Conservation (phyloP, 495 filamentous ascomycete species). For the Penicillium odoratum region DNA sequence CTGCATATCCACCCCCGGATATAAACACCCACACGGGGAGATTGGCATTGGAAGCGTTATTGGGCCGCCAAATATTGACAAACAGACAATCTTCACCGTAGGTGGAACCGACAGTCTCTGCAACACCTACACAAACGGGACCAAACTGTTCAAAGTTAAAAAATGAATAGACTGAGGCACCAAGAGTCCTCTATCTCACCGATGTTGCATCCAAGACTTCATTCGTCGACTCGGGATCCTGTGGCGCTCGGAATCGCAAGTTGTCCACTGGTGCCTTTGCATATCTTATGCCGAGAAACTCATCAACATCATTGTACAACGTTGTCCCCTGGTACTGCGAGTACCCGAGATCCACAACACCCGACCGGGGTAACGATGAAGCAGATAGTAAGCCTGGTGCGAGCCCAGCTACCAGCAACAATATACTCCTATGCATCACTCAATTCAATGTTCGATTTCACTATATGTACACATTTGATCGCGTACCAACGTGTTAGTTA, state of each 20-base stretch:
- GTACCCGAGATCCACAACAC: slow-evolving; percentile 40
- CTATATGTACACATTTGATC: too few relatives aligned
- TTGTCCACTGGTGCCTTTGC: slow-evolving; percentile 54
- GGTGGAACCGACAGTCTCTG: slow-evolving; percentile 35
- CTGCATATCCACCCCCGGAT: slow-evolving; percentile 68
- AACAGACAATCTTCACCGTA: slow-evolving; percentile 69
- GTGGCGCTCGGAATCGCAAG: slow-evolving; percentile 55
- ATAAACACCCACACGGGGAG: slow-evolving; percentile 72
- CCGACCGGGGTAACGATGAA: slow-evolving; percentile 9
- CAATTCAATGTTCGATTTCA: neutral
- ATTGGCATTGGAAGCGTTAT: slow-evolving; percentile 52
- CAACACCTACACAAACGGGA: slow-evolving; percentile 37
- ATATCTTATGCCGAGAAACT: slow-evolving; percentile 63
- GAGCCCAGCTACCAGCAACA: slow-evolving; percentile 4
- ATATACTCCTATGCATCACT: slow-evolving; percentile 4
- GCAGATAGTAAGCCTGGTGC: slow-evolving; percentile 6
- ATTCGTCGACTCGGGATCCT: slow-evolving; percentile 40
- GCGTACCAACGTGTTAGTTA: too few relatives aligned
- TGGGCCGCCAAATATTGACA: slow-evolving; percentile 65
- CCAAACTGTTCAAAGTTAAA: slow-evolving; percentile 32
- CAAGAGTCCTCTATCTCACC: slow-evolving; percentile 18
- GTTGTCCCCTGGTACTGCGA: slow-evolving; percentile 35
- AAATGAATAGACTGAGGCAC: neutral
- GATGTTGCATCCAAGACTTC: slow-evolving; percentile 39
- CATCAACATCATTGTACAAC: slow-evolving; percentile 44